Percentiles rank a stretch among this genome's conserved stretches.
These are phyloP conservation scores for Phyllosticta paracitricarpa DNA, from an alignment of 2,329 filamentous ascomycete species.

Conservation along the genomic window DNA sequence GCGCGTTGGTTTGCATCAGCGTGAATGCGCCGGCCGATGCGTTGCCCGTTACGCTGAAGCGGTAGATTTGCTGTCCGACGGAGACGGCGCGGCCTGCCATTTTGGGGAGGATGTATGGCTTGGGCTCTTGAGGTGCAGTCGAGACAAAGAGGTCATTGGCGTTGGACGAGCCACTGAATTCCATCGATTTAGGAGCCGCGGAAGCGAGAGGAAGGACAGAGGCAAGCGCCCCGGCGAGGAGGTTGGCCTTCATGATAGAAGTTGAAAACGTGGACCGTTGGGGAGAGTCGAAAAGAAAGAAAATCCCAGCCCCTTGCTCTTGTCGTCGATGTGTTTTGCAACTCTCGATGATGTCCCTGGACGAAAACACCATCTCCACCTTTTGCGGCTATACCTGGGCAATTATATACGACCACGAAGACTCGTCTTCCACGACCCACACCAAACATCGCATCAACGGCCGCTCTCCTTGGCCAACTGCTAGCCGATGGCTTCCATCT, in stretches of 20 bases:
- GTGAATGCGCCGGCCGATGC: slow-evolving; percentile 37
- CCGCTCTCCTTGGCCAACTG: not conserved
- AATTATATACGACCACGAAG: not conserved
- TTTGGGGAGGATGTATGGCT: slow-evolving; percentile 28
- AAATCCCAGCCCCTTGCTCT: not conserved
- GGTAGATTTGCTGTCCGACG: slow-evolving; percentile 30
- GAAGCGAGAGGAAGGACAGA: not conserved
- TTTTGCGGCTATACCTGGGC: not conserved
- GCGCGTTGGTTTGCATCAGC: slow-evolving; percentile 35
- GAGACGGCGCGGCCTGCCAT: slow-evolving; percentile 25
- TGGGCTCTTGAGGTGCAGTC: slow-evolving; percentile 23
- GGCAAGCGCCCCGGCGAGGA: not conserved
- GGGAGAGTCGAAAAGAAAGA: not conserved
- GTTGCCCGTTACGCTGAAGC: slow-evolving; percentile 35
- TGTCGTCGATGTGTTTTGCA: not conserved
- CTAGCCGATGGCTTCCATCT: not conserved
- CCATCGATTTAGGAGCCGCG: not conserved
- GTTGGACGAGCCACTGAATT: not conserved
- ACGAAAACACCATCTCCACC: not conserved
- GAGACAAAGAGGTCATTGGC: slow-evolving; percentile 12
- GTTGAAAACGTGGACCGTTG: not conserved
- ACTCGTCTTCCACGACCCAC: not conserved
- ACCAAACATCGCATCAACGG: not conserved
- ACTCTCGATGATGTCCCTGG: not conserved
- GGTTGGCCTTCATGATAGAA: slow-evolving; percentile 1